Conservation (phyloP, 495 filamentous ascomycete genomes). For the Letharia columbiana region DNA sequence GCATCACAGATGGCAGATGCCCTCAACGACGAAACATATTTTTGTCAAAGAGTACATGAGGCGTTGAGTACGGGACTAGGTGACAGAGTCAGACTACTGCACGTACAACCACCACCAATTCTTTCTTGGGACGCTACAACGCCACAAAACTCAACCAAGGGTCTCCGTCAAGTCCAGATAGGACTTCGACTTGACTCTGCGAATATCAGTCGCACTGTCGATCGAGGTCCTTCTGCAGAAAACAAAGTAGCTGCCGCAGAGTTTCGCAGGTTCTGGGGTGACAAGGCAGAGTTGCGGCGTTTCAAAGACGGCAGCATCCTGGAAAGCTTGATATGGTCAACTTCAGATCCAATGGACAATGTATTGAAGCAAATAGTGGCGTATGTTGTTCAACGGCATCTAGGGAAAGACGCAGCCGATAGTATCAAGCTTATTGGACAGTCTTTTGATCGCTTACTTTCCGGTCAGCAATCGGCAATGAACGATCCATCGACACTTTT, state of each 20-base stretch:
- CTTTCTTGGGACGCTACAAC: conserved; percentile 33
- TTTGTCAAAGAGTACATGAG: conserved; percentile 39
- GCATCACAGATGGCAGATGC: neutral
- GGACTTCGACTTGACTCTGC: conserved; percentile 63
- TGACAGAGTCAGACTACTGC: conserved; percentile 61
- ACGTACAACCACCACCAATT: conserved; percentile 39
- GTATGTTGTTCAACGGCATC: conserved; percentile 61
- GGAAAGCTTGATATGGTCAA: conserved; percentile 72
- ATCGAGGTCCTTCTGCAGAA: conserved; percentile 79
- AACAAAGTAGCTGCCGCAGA: conserved; percentile 46
- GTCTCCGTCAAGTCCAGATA: conserved; percentile 38
- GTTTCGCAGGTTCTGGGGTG: conserved; percentile 46
- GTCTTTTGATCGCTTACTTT: conserved; percentile 49
- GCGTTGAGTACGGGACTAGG: conserved; percentile 60
- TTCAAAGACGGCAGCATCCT: conserved; percentile 49
- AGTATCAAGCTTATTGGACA: conserved; percentile 53
- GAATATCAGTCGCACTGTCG: conserved; percentile 63
- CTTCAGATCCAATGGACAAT: conserved; percentile 46
- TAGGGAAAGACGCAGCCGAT: conserved; percentile 42
- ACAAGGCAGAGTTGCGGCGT: conserved; percentile 46
- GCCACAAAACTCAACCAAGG: conserved; percentile 16
- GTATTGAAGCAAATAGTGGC: conserved; percentile 72
- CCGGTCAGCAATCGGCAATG: conserved; percentile 31
- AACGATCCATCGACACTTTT: conserved; percentile 44
- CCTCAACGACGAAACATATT: neutral